phyloP scores from a whole-genome alignment of 1,284 basidiomycete species.

The Apiotrichum gracile region DNA sequence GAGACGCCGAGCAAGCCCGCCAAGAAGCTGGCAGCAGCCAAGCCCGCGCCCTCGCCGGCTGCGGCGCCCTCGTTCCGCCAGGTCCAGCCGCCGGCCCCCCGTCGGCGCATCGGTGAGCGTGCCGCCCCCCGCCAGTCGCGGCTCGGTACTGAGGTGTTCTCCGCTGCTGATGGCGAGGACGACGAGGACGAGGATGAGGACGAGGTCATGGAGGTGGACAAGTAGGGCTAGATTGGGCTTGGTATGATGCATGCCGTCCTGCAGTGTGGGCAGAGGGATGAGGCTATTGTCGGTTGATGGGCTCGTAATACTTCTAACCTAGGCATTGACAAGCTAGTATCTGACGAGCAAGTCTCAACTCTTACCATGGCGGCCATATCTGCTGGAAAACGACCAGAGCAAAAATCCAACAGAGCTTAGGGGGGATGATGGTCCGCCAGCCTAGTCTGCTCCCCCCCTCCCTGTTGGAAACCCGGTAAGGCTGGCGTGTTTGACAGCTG shows the following conservation, averaged over 20 bases:
- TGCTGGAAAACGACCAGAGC: no score
- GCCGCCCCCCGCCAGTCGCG: slow-evolving; percentile 30
- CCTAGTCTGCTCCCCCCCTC: no score
- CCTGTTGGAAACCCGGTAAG: no score
- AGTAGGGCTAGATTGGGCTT: not conserved
- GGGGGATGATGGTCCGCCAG: no score
- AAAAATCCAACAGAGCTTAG: no score
- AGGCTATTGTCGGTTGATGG: no score
- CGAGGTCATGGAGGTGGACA: slow-evolving; percentile 35
- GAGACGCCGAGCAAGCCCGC: slow-evolving; percentile 13
- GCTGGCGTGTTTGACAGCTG: no score
- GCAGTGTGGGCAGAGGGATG: no score
- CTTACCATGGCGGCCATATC: no score
- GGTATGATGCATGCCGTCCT: not conserved
- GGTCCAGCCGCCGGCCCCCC: slow-evolving; percentile 8
- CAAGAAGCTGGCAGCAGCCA: not conserved
- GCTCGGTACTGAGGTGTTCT: slow-evolving; percentile 38
- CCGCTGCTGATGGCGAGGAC: slow-evolving; percentile 21
- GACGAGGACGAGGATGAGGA: slow-evolving; percentile 11
- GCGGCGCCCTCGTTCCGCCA: not conserved
- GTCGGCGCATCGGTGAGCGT: slow-evolving; percentile 20
- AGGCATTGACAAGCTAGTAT: no score
- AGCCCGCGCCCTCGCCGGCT: not conserved
- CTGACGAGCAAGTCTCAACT: no score
- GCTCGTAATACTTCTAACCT: no score